Percentiles rank a stretch among this genome's conserved stretches.
Evolutionary conservation across 495 filamentous ascomycete genomes (phyloP).

Genomic region (Xylaria bambusicola): DNA sequence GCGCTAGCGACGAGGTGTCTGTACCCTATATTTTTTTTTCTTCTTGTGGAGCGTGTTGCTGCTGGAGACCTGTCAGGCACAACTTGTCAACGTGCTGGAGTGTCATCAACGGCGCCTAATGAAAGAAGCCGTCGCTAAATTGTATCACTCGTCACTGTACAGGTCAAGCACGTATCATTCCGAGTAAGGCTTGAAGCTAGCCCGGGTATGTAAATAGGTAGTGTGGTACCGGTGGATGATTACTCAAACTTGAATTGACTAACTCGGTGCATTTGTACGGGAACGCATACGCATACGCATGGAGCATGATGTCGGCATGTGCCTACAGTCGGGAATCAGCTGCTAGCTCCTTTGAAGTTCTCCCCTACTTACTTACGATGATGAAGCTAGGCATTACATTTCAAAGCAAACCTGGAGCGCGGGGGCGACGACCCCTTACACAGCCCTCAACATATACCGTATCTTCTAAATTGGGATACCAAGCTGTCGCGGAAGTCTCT

Average conservation of each 20-base stretch:
- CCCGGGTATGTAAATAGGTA: not conserved
- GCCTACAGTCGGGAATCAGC: not conserved
- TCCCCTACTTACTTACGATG: conserved; percentile 1
- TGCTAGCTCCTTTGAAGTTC: not conserved
- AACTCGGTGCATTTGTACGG: not conserved
- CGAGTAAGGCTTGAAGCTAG: conserved; percentile 16
- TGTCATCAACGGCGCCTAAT: conserved; percentile 23
- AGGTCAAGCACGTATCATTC: conserved; percentile 14
- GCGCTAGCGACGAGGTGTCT: conserved; percentile 23
- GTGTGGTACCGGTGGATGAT: not conserved
- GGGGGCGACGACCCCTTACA: conserved; percentile 8
- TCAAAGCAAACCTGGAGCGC: not conserved
- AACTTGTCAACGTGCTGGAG: conserved; percentile 21
- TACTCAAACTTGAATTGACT: not conserved
- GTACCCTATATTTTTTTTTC: not conserved
- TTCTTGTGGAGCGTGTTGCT: conserved; percentile 10
- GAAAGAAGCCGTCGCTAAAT: conserved; percentile 13
- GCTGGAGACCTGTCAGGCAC: conserved; percentile 20
- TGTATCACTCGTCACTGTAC: not conserved
- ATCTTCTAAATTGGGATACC: not conserved
- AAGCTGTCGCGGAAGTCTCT: not conserved
- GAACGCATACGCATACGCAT: not conserved
- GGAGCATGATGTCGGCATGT: not conserved
- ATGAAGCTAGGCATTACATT: not conserved
- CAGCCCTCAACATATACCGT: not conserved